Evolutionary conservation across 108 stramenopile genomes (phyloP), one percentile per base, ranked within the genome.

Genomic region (Cafeteria roenbergensis): DNA sequence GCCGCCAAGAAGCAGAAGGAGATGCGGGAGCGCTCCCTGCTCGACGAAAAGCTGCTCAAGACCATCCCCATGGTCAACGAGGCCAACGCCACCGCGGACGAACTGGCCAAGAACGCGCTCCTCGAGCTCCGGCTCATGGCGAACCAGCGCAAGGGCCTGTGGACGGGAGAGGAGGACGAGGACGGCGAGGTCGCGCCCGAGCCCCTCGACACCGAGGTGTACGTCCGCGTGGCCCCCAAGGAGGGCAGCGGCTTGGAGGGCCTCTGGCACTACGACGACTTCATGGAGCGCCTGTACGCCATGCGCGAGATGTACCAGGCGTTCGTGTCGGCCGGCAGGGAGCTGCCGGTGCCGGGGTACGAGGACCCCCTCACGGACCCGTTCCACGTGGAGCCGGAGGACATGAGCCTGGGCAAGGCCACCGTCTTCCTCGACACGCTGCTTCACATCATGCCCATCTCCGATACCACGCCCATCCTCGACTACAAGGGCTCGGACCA

Each of bases 301-400:
- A 72, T 72, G 71, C 58, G 71, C 0, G 71, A 72, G 55, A 67
- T 72, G 66, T 72, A 72, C 60, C 65, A 72, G 51, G 52, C 52
- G 33, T 72, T 66, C 36, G 35, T 59, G 35, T 56, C 59, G 37
- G 37, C 34, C 21, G 65, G 34, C 6, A 21, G 66, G 6, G 36
- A 64, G 33, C 1, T 72, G 62, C 12, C 27, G 0, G 66, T 54
- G 29, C 53, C 57, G 21, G 67, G 42, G 17, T 66, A 61, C 37
- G 36, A 53, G 0, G 61, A 67, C 6, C 58, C 38, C 31, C 27
- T 67, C n/a, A 56, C 67, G 66, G 71, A 72, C 66, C 71, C 71
- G 21, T 72, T 72, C 31, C 61, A 60, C 51, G 66, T 61, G 14
- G 58, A 58, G 6, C 61, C 65, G 14, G 48, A 28, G 9, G 56